Evolutionary conservation across 768 basidiomycete genomes (phyloP).

Genomic region (Thelephora ganbajun): DNA sequence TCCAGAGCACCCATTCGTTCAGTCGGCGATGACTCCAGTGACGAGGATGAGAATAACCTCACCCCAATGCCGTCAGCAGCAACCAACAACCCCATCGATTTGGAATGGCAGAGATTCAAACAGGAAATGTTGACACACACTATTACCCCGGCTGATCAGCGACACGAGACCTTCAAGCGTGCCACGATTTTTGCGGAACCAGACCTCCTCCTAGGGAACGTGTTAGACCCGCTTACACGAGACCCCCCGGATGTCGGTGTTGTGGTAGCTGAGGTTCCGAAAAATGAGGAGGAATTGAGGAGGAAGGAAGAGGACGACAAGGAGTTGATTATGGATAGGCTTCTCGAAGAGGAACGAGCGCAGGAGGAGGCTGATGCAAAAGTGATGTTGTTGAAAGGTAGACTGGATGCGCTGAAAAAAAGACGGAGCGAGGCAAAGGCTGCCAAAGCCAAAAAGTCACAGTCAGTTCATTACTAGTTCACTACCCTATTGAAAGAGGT

Average conservation of each 20-base stretch:
- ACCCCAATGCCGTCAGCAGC: conserved; percentile 8
- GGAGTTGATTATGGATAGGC: conserved; percentile 75
- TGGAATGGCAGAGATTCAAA: conserved; percentile 66
- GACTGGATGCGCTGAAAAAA: conserved; percentile 43
- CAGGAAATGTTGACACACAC: conserved; percentile 36
- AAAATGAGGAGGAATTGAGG: conserved; percentile 32
- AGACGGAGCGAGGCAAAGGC: conserved; percentile 25
- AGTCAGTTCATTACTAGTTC: too few relatives aligned
- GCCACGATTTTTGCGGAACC: conserved; percentile 67
- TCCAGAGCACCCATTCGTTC: conserved; percentile 30
- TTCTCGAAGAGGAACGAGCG: conserved; percentile 72
- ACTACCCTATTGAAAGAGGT: too few relatives aligned
- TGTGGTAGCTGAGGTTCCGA: conserved; percentile 12
- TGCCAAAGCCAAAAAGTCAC: conserved; percentile 9
- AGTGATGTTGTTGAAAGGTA: conserved; percentile 48
- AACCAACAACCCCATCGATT: conserved; percentile 31
- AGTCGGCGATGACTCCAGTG: conserved; percentile 27
- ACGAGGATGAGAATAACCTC: conserved; percentile 16
- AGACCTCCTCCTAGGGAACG: conserved; percentile 22
- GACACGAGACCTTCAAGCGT: conserved; percentile 38
- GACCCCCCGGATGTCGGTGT: too few relatives aligned
- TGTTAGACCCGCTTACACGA: too few relatives aligned
- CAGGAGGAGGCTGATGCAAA: conserved; percentile 83
- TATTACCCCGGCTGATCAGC: conserved; percentile 15
- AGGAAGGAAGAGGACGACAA: conserved; percentile 56